Percentiles rank a stretch among this genome's conserved stretches.
Conservation (phyloP, 768 basidiomycete species). For the Pisolithus orientalis region DNA sequence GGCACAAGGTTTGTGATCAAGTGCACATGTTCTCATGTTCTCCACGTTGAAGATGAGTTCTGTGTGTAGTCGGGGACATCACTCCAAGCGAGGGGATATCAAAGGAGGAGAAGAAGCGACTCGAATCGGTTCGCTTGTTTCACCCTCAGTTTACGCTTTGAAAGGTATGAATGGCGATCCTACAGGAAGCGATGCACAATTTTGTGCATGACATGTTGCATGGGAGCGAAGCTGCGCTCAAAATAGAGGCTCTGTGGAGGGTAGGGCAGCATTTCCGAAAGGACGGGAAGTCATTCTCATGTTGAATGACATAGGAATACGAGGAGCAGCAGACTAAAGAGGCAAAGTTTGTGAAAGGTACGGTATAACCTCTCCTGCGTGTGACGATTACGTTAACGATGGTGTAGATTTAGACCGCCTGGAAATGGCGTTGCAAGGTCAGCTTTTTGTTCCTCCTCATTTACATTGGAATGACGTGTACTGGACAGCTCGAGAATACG, state of each 20-base stretch:
- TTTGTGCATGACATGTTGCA: slow-evolving; percentile 90
- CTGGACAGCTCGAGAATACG: slow-evolving; percentile 64
- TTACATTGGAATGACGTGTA: not conserved
- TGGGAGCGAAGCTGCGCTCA: slow-evolving; percentile 56
- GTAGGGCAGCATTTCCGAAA: slow-evolving; percentile 29
- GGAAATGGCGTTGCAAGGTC: slow-evolving; percentile 85
- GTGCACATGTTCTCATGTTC: not conserved
- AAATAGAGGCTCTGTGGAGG: slow-evolving; percentile 67
- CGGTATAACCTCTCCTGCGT: not conserved
- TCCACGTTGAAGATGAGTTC: not conserved
- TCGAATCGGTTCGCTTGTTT: slow-evolving; percentile 54
- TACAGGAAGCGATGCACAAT: slow-evolving; percentile 83
- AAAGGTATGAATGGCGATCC: not conserved
- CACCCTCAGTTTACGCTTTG: no score
- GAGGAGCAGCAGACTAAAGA: slow-evolving; percentile 69
- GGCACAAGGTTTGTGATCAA: slow-evolving; percentile 60
- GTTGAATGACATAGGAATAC: slow-evolving; percentile 58
- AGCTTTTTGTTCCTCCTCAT: not conserved
- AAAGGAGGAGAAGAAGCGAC: slow-evolving; percentile 68
- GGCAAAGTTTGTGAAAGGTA: slow-evolving; percentile 84
- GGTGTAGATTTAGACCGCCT: slow-evolving; percentile 72
- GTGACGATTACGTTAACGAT: not conserved
- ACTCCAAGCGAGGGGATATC: slow-evolving; percentile 83
- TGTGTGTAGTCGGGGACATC: slow-evolving; percentile 77
- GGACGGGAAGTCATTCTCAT: not conserved